phyloP scores from a whole-genome alignment of 2,329 filamentous ascomycete genomes.

The Neonectria neomacrospora region DNA sequence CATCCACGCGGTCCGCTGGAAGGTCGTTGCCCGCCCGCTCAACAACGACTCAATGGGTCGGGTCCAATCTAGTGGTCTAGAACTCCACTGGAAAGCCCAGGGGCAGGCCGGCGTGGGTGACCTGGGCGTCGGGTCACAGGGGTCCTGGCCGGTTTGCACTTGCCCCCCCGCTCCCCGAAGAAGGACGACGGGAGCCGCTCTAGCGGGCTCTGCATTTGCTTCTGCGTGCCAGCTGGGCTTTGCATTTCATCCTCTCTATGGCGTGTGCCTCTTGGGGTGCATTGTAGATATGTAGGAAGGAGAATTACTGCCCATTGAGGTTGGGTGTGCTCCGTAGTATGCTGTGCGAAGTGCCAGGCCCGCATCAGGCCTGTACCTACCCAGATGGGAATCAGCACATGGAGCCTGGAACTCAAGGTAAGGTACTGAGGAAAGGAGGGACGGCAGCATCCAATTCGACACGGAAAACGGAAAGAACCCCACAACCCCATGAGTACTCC shows the following conservation, averaged over 20 bases:
- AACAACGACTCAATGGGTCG: not conserved
- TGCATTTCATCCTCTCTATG: not conserved
- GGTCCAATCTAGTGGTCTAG: too few relatives aligned
- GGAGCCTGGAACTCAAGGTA: too few relatives aligned
- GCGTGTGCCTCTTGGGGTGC: not conserved
- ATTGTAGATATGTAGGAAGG: not conserved
- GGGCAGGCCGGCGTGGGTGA: slow-evolving; percentile 12
- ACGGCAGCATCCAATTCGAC: too few relatives aligned
- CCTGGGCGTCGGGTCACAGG: slow-evolving; percentile 23
- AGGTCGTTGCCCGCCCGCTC: slow-evolving; percentile 11
- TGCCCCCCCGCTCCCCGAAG: slow-evolving; percentile 19
- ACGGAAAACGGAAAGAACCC: not conserved
- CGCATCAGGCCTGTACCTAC: not conserved
- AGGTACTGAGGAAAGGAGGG: too few relatives aligned
- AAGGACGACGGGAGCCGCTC: slow-evolving; percentile 2
- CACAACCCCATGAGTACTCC: not conserved
- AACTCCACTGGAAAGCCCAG: slow-evolving; percentile 12
- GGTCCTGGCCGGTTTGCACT: slow-evolving; percentile 17
- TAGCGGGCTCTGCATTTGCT: not conserved
- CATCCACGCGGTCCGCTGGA: slow-evolving; percentile 23
- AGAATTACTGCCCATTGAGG: not conserved
- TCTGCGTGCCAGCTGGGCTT: not conserved
- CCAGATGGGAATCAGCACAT: not conserved
- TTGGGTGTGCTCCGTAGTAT: too few relatives aligned
- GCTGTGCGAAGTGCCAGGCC: not conserved